Conservation (phyloP, 164 flowering plant genomes). For the Vitis labrusca region DNA sequence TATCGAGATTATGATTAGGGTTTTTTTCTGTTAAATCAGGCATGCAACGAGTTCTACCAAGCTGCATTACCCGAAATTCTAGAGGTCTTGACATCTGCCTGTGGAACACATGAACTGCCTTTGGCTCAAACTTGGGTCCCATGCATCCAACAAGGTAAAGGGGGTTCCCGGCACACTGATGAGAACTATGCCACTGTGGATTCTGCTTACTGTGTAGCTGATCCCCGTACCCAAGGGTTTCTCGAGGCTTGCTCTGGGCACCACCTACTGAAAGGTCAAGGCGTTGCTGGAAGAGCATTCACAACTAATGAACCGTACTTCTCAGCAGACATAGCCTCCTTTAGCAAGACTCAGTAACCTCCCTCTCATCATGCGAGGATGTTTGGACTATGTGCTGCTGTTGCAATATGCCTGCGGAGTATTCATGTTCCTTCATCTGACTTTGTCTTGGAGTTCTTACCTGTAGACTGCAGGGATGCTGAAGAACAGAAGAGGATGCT, state of each 20-base stretch:
- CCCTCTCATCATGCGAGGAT: constrained; percentile 79
- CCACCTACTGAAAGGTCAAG: constrained; percentile 81
- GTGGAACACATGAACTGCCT: constrained; percentile 74
- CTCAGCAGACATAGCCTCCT: constrained; percentile 53
- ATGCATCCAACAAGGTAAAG: constrained; percentile 67
- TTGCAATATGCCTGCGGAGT: constrained; percentile 66
- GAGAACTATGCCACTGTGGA: constrained; percentile 57
- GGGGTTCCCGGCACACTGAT: constrained; percentile 65
- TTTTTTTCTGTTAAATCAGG: constrained; percentile 36
- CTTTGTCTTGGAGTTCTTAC: constrained; percentile 56
- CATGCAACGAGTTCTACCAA: constrained; percentile 30
- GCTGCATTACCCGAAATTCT: constrained; percentile 60
- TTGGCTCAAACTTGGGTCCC: constrained; percentile 91
- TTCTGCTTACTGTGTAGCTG: constrained; percentile 62
- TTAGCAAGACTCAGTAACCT: constrained; percentile 70
- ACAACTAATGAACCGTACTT: constrained; percentile 76
- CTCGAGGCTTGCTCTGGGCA: constrained; percentile 92
- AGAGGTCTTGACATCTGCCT: constrained; percentile 59
- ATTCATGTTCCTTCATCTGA: constrained; percentile 47
- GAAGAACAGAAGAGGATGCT: constrained; percentile 42
- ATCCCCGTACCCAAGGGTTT: constrained; percentile 52
- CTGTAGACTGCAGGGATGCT: constrained; percentile 29
- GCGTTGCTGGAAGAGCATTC: constrained; percentile 77
- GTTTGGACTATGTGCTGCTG: constrained; percentile 61
- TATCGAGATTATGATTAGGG: constrained; percentile 6